A percentile compares a stretch with the other conserved stretches of the same genome.
These are phyloP conservation scores for Solanum aculeatissimum DNA, from an alignment of 305 asterid species.

Conservation along the genomic window DNA sequence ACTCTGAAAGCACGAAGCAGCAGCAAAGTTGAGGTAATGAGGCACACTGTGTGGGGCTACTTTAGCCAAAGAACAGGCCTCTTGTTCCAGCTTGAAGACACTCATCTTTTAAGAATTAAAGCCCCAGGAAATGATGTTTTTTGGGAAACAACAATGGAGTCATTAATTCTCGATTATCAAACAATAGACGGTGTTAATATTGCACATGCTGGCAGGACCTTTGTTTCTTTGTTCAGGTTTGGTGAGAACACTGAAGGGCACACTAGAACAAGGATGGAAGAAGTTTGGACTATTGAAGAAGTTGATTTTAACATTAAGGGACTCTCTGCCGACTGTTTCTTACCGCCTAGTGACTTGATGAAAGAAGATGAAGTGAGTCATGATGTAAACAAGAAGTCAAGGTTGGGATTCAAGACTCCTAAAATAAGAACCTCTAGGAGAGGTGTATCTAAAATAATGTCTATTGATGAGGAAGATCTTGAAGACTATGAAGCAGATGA, in stretches of 20 bases:
- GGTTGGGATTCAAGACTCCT: background rate
- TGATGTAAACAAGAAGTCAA: background rate
- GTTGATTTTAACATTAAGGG: conserved; percentile 16
- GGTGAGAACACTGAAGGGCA: conserved; percentile 9
- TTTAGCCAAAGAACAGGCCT: conserved; percentile 18
- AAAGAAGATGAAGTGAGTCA: background rate
- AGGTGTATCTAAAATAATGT: conserved; percentile 2
- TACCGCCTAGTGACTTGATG: conserved; percentile 10
- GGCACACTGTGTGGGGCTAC: conserved; percentile 13
- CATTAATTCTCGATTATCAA: conserved; percentile 5
- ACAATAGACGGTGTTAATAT: conserved; percentile 4
- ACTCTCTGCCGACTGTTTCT: conserved; percentile 5
- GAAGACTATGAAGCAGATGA: background rate
- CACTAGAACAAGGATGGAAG: conserved; percentile 12
- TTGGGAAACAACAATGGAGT: conserved; percentile 20
- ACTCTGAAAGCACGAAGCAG: conserved; percentile 31
- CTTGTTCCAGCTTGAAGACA: conserved; percentile 8
- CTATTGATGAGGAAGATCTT: conserved; percentile 5
- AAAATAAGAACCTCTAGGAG: background rate
- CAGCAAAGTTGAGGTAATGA: conserved; percentile 8
- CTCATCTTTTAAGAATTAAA: conserved; percentile 6
- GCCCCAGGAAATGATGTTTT: conserved; percentile 2
- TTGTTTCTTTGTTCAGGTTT: conserved; percentile 3
- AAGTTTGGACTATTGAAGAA: conserved; percentile 13
- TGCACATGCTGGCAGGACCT: conserved; percentile 13